Base-by-base conservation (phyloP, 192 early-diverging fungal species). In the Umbelopsis vinacea region DNA sequence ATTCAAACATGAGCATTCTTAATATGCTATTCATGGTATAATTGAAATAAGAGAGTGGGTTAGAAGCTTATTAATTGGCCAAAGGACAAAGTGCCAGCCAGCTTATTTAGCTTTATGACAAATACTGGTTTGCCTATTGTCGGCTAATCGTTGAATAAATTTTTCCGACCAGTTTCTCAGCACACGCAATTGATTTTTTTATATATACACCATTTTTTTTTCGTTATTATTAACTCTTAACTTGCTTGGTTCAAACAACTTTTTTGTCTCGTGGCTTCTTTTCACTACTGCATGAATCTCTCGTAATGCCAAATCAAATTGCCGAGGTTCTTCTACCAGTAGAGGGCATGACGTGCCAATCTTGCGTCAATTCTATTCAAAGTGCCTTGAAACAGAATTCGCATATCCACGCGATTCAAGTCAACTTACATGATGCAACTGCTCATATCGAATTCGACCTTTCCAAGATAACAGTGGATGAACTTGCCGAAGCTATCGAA, bases 291-390 rank as follows among this genome's bases (percentile, higher is more conserved):
- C 14, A 63, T 63, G 57, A 22, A 29, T 22, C 33, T 29, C 57
- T 37, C 15, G 29, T 6, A 22, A 71, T 71, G 69, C 21, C 52
- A 7, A 52, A 29, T 45, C 53, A 60, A 63, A 71, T 21, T 43
- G 53, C 66, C 35, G 79, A 87, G 71, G 69, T 85, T 45, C 72
- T 76, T 38, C 71, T 94, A 22, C 75, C 81, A 21, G 78, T 85
- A 54, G 68, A 73, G 33, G 90, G 90, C 23, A 94, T 94, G 93
- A 93, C 90, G 0, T 94, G 93, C 81, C 82, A 91, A 66, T 92
- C 90, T 50, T 94, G 93, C 54, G 93, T 93, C 11, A 85, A 84
- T 10, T 84, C 89, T 3, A 85, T 93, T 52, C 91, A 87, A 23
- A 81, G 66, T 22, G 87, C 82, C 29, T 72, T 93, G 7, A 66